Evolutionary conservation across 345 rosid genomes (phyloP).

Genomic region (Theobroma cacao): DNA sequence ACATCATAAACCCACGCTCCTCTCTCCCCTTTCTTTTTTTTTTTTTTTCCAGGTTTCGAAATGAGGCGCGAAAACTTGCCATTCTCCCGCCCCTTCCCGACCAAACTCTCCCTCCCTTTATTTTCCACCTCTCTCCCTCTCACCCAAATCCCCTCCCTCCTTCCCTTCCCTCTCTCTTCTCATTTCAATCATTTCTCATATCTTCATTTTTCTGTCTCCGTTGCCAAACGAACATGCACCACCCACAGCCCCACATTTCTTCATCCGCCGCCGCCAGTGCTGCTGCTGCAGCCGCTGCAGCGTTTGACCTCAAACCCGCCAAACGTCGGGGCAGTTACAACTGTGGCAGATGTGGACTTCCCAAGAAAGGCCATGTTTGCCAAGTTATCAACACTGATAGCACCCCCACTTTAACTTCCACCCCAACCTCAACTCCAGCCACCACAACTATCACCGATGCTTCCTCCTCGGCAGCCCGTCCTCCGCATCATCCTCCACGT

Average conservation of each 20-base stretch:
- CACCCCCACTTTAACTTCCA: slow-evolving; percentile 22
- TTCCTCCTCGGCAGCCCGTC: slow-evolving; percentile 34
- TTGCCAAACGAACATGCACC: slow-evolving; percentile 31
- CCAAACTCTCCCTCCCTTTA: slow-evolving; percentile 30
- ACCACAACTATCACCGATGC: slow-evolving; percentile 23
- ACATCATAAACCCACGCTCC: slow-evolving; percentile 19
- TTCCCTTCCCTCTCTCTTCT: neutral
- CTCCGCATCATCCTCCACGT: slow-evolving; percentile 35
- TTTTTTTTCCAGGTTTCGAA: slow-evolving; percentile 25
- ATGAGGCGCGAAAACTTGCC: slow-evolving; percentile 60
- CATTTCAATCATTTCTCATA: neutral
- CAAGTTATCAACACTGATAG: slow-evolving; percentile 16
- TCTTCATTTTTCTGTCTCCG: neutral
- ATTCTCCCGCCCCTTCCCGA: slow-evolving; percentile 62
- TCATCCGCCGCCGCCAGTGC: slow-evolving; percentile 28
- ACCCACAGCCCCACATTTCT: slow-evolving; percentile 44
- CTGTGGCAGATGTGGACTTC: slow-evolving; percentile 97
- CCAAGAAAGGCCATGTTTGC: slow-evolving; percentile 90
- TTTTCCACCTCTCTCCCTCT: slow-evolving; percentile 9
- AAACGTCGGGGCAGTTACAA: slow-evolving; percentile 85
- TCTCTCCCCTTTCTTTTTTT: neutral
- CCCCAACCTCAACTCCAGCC: slow-evolving; percentile 33
- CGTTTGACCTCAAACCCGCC: slow-evolving; percentile 42
- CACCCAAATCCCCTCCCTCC: neutral
- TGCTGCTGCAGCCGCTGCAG: slow-evolving; percentile 42